These are phyloP conservation scores for Thyridium curvatum DNA, from an alignment of 2,329 filamentous ascomycete species.

Conservation along the genomic window DNA sequence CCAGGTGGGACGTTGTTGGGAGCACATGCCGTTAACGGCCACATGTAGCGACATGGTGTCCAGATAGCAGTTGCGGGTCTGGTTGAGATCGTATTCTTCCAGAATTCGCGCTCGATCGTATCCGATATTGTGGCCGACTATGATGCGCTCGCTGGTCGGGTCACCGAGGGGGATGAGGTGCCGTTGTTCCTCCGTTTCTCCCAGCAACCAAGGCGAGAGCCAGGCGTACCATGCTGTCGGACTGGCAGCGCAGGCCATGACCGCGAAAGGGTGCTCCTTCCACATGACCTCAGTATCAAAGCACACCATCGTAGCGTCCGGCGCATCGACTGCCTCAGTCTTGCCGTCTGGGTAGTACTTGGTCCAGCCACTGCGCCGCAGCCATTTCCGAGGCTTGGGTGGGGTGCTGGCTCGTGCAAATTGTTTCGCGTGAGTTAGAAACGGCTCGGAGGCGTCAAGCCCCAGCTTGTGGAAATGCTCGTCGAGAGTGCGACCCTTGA, in stretches of 20 bases:
- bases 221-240: conserved; percentile 93
- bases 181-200: conserved; percentile 67
- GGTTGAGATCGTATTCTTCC: conserved; percentile 82
- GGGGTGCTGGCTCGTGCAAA: conserved; percentile 61
- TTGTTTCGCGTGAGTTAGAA: conserved; percentile 65
- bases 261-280: conserved; percentile 85
- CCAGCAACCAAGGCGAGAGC: conserved; percentile 91
- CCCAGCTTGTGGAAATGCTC: conserved; percentile 92
- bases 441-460: conserved; percentile 80
- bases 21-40: conserved; percentile 98
- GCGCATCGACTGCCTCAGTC: conserved; percentile 64
- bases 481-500: conserved; percentile 78
- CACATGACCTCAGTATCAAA: conserved; percentile 98
- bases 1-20: conserved; percentile 91
- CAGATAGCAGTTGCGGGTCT: conserved; percentile 79
- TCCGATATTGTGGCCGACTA: conserved; percentile 93
- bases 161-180: conserved; percentile 88
- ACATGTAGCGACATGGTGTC: conserved; percentile 99
- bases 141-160: conserved; percentile 61
- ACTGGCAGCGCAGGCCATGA: conserved; percentile 93
- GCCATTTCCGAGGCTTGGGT: conserved; percentile 64
- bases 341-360: conserved; percentile 76
- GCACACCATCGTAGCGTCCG: conserved; percentile 74
- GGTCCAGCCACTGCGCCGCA: conserved; percentile 80
- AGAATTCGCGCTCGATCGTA: conserved; percentile 84